phyloP scores from a whole-genome alignment of 768 basidiomycete genomes.

The Lentinula detonsa region DNA sequence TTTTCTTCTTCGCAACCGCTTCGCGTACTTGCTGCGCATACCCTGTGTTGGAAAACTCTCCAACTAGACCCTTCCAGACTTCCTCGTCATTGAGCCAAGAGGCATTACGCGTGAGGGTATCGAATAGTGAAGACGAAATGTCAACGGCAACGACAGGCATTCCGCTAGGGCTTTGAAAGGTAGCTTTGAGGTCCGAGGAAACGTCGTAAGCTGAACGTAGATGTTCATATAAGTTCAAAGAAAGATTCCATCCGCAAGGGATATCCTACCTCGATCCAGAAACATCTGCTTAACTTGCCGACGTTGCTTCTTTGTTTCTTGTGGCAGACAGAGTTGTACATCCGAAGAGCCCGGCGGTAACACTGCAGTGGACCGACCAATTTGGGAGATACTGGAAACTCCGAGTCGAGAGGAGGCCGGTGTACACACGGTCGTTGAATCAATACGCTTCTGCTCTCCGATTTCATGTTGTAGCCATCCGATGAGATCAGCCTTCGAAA shows the following conservation, averaged over 20 bases:
- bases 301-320: slow-evolving; percentile 66
- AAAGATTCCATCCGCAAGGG: background rate
- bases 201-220: slow-evolving; percentile 54
- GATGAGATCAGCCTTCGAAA: slow-evolving; percentile 63
- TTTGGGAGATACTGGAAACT: slow-evolving; percentile 30
- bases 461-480: slow-evolving; percentile 74
- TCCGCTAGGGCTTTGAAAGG: slow-evolving; percentile 42
- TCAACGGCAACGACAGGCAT: slow-evolving; percentile 72
- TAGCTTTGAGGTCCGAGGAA: slow-evolving; percentile 47
- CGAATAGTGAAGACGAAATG: slow-evolving; percentile 54
- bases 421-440: slow-evolving; percentile 58
- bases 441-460: slow-evolving; percentile 72
- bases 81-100: slow-evolving; percentile 75
- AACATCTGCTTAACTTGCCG: slow-evolving; percentile 68
- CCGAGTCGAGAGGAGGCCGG: slow-evolving; percentile 33
- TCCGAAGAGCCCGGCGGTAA: slow-evolving; percentile 25
- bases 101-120: slow-evolving; percentile 48
- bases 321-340: slow-evolving; percentile 60
- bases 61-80: slow-evolving; percentile 55
- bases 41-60: slow-evolving; percentile 48
- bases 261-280: slow-evolving; percentile 53
- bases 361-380: slow-evolving; percentile 10
- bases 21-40: slow-evolving; percentile 71
- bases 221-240: background rate
- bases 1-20: slow-evolving; percentile 51